A percentile compares a stretch with the other conserved stretches of the same genome.
These are phyloP conservation scores for Ilex asprella DNA, from an alignment of 257 asterid genomes.

Conservation along the genomic window DNA sequence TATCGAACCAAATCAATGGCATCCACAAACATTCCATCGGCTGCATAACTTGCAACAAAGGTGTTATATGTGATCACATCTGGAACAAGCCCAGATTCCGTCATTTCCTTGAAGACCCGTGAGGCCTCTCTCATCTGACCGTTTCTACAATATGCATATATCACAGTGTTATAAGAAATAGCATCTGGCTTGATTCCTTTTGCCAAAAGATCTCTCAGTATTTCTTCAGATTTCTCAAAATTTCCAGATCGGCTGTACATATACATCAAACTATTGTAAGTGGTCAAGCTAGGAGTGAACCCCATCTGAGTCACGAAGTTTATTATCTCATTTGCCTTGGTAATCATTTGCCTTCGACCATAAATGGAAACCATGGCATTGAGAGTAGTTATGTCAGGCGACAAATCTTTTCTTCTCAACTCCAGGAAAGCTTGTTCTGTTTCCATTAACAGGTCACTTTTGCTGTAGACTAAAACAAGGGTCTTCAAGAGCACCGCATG, in stretches of 20 bases:
- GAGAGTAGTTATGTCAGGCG: constrained; percentile 57
- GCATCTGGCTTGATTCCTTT: constrained; percentile 66
- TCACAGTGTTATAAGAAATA: constrained; percentile 78
- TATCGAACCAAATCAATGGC: constrained; percentile 71
- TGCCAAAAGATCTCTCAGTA: constrained; percentile 49
- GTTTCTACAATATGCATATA: constrained; percentile 79
- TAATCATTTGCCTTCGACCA: constrained; percentile 69
- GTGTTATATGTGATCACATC: constrained; percentile 83
- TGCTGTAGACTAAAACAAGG: constrained; percentile 84
- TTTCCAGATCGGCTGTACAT: constrained; percentile 69
- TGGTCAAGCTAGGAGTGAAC: constrained; percentile 63
- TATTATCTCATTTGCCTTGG: constrained; percentile 56
- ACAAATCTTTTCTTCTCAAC: constrained; percentile 49
- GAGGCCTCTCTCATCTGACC: constrained; percentile 78
- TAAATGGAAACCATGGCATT: constrained; percentile 86
- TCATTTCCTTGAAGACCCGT: constrained; percentile 61
- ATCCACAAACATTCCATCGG: constrained; percentile 68
- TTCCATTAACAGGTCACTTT: constrained; percentile 60
- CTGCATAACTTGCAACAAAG: constrained; percentile 66
- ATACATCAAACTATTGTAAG: constrained; percentile 83
- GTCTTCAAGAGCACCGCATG: constrained; percentile 59
- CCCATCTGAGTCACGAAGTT: constrained; percentile 55
- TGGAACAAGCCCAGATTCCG: constrained; percentile 50
- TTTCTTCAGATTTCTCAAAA: constrained; percentile 66
- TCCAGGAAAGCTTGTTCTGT: constrained; percentile 68